Percentiles rank a stretch among this genome's conserved stretches.
Evolutionary conservation across 371 early-diverging fungal species (phyloP).

Genomic region (Actinomortierella ambigua): DNA sequence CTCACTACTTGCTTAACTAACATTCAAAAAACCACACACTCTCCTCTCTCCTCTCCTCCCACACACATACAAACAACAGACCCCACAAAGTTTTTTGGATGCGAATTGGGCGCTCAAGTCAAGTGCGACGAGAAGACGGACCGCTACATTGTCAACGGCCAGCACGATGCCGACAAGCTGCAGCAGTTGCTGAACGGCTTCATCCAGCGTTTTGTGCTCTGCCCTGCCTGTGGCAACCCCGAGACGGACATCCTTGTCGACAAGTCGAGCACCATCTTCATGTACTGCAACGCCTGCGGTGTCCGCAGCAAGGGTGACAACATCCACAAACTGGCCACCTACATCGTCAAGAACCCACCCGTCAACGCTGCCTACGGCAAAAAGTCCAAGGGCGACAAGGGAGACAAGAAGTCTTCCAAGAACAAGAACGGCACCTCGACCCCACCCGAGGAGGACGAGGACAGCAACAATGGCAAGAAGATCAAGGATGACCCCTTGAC

Average conservation of each 20-base stretch:
- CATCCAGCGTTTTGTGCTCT: constrained; percentile 97
- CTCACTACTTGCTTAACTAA: too few species aligned
- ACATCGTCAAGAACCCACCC: constrained; percentile 94
- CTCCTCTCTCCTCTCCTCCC: background rate
- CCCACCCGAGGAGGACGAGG: constrained; percentile 49
- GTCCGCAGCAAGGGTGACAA: constrained; percentile 84
- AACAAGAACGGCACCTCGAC: constrained; percentile 51
- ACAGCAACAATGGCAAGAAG: constrained; percentile 32
- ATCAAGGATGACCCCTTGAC: constrained; percentile 77
- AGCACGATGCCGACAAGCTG: constrained; percentile 90
- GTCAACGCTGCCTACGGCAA: constrained; percentile 64
- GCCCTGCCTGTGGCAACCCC: constrained; percentile 96
- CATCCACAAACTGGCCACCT: constrained; percentile 89
- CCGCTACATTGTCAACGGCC: constrained; percentile 97
- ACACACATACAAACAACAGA: constrained; percentile 42
- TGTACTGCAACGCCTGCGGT: constrained; percentile 95
- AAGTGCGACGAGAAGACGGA: constrained; percentile 91
- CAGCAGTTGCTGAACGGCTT: constrained; percentile 93
- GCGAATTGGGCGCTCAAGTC: constrained; percentile 96
- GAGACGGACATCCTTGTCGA: constrained; percentile 91
- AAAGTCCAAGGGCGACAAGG: constrained; percentile 67
- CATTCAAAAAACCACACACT: constrained; percentile 6
- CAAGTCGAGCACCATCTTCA: constrained; percentile 74
- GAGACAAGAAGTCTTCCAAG: constrained; percentile 43
- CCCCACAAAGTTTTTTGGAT: constrained; percentile 95